Evolutionary conservation across 495 filamentous ascomycete genomes (phyloP).

Genomic region (Pyrenopolyporus hunteri): DNA sequence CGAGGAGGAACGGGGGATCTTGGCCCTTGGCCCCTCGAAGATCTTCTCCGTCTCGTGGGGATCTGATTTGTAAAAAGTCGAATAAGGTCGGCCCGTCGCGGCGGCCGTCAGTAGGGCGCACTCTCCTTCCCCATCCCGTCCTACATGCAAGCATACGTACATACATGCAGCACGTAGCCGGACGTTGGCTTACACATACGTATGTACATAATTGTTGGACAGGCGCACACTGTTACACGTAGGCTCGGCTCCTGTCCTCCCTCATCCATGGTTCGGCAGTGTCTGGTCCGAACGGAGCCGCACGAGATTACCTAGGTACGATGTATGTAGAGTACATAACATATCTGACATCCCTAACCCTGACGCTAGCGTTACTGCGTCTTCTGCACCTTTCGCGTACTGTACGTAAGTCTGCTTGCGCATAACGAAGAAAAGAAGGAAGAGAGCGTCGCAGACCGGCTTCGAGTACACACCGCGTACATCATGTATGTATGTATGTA

Average conservation of each 20-base stretch:
- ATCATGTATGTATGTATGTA: too few relatives aligned
- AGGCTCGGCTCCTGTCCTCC: constrained; percentile 26
- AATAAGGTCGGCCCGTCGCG: constrained; percentile 11
- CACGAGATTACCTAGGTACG: constrained; percentile 30
- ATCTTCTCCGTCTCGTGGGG: background rate
- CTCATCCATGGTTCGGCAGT: constrained; percentile 29
- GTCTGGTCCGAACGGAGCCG: constrained; percentile 38
- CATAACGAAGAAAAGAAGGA: too few relatives aligned
- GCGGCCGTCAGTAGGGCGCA: constrained; percentile 19
- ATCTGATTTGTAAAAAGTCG: constrained; percentile 19
- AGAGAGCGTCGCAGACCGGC: too few relatives aligned
- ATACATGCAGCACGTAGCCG: too few relatives aligned
- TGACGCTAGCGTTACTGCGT: too few relatives aligned
- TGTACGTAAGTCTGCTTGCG: too few relatives aligned
- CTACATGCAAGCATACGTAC: background rate
- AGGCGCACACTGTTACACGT: constrained; percentile 31
- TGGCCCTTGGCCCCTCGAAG: background rate
- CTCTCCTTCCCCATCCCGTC: constrained; percentile 13
- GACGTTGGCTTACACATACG: constrained; percentile 3
- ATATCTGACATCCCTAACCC: background rate
- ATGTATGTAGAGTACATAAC: background rate
- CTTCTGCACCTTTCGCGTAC: too few relatives aligned
- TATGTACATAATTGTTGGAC: constrained; percentile 10
- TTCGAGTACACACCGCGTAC: too few relatives aligned
- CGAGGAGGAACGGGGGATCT: constrained; percentile 8